Conservation (phyloP, 192 early-diverging fungal genomes). For the Coemansia sp. region DNA sequence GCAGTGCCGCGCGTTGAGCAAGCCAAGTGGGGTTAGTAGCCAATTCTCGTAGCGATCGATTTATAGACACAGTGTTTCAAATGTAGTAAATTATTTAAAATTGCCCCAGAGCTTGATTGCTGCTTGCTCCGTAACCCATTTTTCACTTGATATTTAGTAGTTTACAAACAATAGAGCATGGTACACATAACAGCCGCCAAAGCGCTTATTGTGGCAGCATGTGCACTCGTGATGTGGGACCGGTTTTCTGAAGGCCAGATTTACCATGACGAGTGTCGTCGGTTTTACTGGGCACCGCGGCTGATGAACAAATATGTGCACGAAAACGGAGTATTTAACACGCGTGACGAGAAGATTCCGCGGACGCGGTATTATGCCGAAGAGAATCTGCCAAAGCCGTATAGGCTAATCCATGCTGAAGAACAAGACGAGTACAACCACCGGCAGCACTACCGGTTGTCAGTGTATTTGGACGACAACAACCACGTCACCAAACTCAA, state of each 20-base stretch:
- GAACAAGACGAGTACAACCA: conserved; percentile 50
- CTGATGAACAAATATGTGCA: conserved; percentile 55
- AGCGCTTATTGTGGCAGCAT: conserved; percentile 11
- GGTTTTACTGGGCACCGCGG: conserved; percentile 53
- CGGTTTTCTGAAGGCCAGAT: conserved; percentile 26
- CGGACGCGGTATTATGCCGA: conserved; percentile 30
- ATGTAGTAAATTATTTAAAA: not conserved
- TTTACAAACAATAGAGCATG: not conserved
- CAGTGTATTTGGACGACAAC: conserved; percentile 43
- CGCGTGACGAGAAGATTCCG: conserved; percentile 37
- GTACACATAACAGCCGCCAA: conserved; percentile 1
- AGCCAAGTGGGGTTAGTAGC: too few species aligned
- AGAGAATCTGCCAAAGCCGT: conserved; percentile 46
- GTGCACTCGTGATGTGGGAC: conserved; percentile 15
- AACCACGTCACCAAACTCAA: conserved; percentile 55
- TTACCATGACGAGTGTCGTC: conserved; percentile 45
- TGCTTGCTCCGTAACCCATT: not conserved
- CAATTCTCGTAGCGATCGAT: not conserved
- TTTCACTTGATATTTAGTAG: not conserved
- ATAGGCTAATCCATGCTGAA: conserved; percentile 36
- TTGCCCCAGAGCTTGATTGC: not conserved
- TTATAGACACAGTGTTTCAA: conserved; percentile 3
- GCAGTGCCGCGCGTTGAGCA: too few species aligned
- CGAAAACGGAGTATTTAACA: conserved; percentile 46
- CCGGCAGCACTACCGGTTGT: conserved; percentile 49